These are phyloP conservation scores for Sclerotinia glacialis DNA, from an alignment of 2,329 filamentous ascomycete species.

Conservation along the genomic window DNA sequence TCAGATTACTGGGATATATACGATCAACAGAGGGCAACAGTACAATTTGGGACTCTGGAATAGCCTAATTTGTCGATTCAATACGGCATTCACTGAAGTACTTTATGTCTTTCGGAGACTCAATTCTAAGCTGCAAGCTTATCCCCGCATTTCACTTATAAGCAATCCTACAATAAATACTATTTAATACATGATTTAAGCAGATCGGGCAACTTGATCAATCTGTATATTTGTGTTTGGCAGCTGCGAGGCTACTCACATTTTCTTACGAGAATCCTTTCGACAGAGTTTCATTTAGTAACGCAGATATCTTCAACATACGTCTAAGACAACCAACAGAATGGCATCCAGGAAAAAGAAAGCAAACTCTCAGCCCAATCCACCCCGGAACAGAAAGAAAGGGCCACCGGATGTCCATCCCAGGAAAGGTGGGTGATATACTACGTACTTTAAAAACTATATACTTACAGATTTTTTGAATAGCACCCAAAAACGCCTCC, in stretches of 20 bases:
- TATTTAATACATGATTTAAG: too few relatives aligned
- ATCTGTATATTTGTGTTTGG: background rate
- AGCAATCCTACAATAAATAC: background rate
- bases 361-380: background rate
- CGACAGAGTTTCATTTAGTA: background rate
- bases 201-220: background rate
- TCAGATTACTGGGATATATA: too few relatives aligned
- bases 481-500: background rate
- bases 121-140: too few relatives aligned
- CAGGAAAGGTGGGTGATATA: background rate
- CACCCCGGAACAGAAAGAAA: background rate
- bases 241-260: background rate
- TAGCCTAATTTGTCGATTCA: background rate
- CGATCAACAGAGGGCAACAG: too few relatives aligned
- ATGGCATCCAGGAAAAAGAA: background rate
- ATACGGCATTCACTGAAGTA: background rate
- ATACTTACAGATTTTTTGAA: background rate
- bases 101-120: fast-evolving
- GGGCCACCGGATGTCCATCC: background rate
- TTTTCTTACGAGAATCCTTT: background rate
- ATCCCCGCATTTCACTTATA: background rate
- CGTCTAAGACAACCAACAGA: fast-evolving
- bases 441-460: background rate
- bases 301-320: background rate
- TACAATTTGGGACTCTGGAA: background rate